Evolutionary conservation across 257 asterid species (phyloP).

Genomic region (Leptodermis oblonga): DNA sequence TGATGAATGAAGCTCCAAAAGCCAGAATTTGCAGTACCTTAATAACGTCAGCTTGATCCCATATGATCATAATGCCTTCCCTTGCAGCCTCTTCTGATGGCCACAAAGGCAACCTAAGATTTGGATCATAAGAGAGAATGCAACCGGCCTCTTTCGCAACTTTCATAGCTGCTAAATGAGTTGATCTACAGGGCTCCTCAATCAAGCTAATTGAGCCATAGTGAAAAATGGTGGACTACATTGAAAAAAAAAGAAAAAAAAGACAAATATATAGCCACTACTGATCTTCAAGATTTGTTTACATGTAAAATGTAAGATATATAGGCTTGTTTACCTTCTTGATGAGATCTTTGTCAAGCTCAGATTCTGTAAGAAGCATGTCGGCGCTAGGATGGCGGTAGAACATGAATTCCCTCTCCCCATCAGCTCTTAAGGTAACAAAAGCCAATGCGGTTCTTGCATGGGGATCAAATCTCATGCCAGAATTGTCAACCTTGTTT

Average conservation of each 20-base stretch:
- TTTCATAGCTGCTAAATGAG: slow-evolving; percentile 25
- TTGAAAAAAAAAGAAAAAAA: neutral
- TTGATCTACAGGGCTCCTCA: slow-evolving; percentile 31
- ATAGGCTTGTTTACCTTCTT: slow-evolving; percentile 21
- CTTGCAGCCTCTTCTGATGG: slow-evolving; percentile 31
- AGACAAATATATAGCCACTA: neutral
- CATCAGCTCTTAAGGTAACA: slow-evolving; percentile 32
- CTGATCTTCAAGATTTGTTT: neutral
- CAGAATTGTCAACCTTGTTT: slow-evolving; percentile 29
- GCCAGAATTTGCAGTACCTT: slow-evolving; percentile 21
- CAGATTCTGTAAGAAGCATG: slow-evolving; percentile 37
- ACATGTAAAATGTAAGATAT: too few species aligned
- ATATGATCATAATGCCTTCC: slow-evolving; percentile 30
- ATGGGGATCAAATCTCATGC: slow-evolving; percentile 24
- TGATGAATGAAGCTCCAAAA: neutral
- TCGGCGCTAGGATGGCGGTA: slow-evolving; percentile 36
- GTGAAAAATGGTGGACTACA: slow-evolving; percentile 23
- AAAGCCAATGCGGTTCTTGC: slow-evolving; percentile 39
- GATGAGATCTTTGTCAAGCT: slow-evolving; percentile 29
- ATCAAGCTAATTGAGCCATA: slow-evolving; percentile 33
- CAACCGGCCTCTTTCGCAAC: slow-evolving; percentile 23
- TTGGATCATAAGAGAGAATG: slow-evolving; percentile 34
- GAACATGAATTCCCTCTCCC: slow-evolving; percentile 41
- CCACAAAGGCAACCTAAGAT: slow-evolving; percentile 46
- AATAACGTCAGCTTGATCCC: slow-evolving; percentile 43